A percentile compares a stretch with the other conserved stretches of the same genome.
phyloP scores from a whole-genome alignment of 805 yeast genomes.

The Blastobotrys robertii region DNA sequence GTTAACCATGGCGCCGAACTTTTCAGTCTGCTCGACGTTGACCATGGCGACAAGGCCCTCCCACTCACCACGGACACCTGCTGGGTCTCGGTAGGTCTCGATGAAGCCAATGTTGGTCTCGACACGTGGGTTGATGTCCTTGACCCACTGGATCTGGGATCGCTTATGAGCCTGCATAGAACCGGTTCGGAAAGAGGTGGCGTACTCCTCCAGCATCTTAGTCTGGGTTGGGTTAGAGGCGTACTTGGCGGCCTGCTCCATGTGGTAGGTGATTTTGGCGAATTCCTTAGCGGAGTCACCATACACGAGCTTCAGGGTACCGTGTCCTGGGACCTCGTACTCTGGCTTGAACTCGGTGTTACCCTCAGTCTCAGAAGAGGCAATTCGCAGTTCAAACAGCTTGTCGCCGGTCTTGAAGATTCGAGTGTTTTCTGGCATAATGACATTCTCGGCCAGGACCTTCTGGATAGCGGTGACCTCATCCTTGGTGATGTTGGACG shows the following conservation, averaged over 20 bases:
- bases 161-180: slow-evolving; percentile 77
- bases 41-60: slow-evolving; percentile 88
- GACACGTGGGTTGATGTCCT: slow-evolving; percentile 68
- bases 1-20: slow-evolving; percentile 59
- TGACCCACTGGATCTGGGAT: slow-evolving; percentile 81
- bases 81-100: slow-evolving; percentile 87
- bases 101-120: slow-evolving; percentile 84
- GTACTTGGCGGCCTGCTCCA: slow-evolving; percentile 46
- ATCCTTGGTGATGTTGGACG: slow-evolving; percentile 40
- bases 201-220: slow-evolving; percentile 56
- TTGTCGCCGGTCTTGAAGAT: slow-evolving; percentile 44
- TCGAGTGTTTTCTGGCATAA: slow-evolving; percentile 75
- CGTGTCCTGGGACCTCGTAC: slow-evolving; percentile 33
- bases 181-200: slow-evolving; percentile 66
- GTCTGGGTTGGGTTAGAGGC: slow-evolving; percentile 68
- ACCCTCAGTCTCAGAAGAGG: slow-evolving; percentile 45
- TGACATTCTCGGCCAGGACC: slow-evolving; percentile 50
- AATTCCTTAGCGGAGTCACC: slow-evolving; percentile 75
- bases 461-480: slow-evolving; percentile 62
- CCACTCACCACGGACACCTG: slow-evolving; percentile 91
- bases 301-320: slow-evolving; percentile 45
- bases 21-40: slow-evolving; percentile 75
- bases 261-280: slow-evolving; percentile 42
- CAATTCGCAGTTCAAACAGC: slow-evolving; percentile 53
- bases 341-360: slow-evolving; percentile 19